Conservation (phyloP, 495 filamentous ascomycete species). For the Thozetella sp. region DNA sequence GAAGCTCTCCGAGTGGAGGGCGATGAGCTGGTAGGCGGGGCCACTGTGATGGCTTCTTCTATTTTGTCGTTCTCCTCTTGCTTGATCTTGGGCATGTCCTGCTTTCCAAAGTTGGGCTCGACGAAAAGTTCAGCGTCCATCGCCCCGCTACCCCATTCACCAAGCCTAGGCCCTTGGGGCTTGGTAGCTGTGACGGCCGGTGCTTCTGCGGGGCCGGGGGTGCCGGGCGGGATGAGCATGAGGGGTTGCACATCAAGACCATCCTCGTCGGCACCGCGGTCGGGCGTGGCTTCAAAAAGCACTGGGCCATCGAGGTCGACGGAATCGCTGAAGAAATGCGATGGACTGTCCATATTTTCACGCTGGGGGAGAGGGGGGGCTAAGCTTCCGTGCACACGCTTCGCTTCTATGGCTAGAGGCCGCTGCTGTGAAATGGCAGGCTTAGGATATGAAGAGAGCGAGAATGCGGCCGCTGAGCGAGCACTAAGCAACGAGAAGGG, state of each 20-base stretch:
- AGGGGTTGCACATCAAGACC: neutral
- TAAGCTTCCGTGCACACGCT: too few relatives aligned
- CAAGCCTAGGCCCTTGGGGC: neutral
- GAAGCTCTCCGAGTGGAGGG: constrained; percentile 21
- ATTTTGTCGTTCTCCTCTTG: neutral
- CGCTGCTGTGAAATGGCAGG: neutral
- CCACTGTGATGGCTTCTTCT: neutral
- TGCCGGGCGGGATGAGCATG: neutral
- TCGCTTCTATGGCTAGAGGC: too few relatives aligned
- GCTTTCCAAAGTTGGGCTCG: neutral
- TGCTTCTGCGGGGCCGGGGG: neutral
- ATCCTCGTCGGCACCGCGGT: constrained; percentile 9
- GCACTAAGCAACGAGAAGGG: too few relatives aligned
- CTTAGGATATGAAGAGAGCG: too few relatives aligned
- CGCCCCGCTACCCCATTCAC: neutral
- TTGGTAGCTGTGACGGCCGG: neutral
- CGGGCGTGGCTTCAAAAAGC: constrained; percentile 17
- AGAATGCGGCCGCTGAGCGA: too few relatives aligned
- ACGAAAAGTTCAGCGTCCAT: neutral
- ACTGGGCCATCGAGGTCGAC: constrained; percentile 21
- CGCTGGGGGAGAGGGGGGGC: too few relatives aligned
- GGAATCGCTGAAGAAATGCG: constrained; percentile 29
- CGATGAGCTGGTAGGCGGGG: constrained; percentile 5
- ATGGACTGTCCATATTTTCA: constrained; percentile 22
- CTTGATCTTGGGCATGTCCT: neutral